Conservation (phyloP, 176 grass and related monocot genomes). For the Melocanna baccifera region DNA sequence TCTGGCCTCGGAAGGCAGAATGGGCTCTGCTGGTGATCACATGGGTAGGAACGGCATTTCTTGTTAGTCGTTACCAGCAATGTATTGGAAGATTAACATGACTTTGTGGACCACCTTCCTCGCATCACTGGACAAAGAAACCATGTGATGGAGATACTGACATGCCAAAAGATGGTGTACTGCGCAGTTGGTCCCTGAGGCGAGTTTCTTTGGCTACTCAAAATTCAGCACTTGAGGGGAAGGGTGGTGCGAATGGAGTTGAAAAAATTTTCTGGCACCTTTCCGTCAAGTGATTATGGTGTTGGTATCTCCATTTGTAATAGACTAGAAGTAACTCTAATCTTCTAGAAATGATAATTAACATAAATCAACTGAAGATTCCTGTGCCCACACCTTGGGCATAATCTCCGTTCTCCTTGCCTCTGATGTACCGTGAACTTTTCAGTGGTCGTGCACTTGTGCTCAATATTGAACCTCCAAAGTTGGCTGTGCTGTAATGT, state of each 20-base stretch:
- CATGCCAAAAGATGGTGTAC: not conserved
- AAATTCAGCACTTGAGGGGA: not conserved
- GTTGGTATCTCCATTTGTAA: constrained; percentile 21
- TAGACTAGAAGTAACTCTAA: constrained; percentile 29
- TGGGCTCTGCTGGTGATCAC: constrained; percentile 37
- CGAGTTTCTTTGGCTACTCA: not conserved
- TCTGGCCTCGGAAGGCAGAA: constrained; percentile 31
- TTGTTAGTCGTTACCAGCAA: constrained; percentile 17
- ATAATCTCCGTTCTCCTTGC: not conserved
- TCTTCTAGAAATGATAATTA: constrained; percentile 21
- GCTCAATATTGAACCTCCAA: not conserved
- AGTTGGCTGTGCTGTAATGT: not conserved
- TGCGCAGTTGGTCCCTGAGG: not conserved
- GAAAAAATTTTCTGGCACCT: not conserved
- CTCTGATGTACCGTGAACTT: not conserved
- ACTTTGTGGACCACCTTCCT: constrained; percentile 9
- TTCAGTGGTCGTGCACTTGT: not conserved
- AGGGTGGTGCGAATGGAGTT: not conserved
- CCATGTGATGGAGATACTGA: not conserved
- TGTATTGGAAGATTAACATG: constrained; percentile 22
- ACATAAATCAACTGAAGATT: constrained; percentile 20
- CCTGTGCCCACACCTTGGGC: not conserved
- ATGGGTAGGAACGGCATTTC: constrained; percentile 41
- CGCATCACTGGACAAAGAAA: constrained; percentile 24
- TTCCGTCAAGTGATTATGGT: not conserved